Percentiles rank a stretch among this genome's conserved stretches.
phyloP scores from a whole-genome alignment of 495 filamentous ascomycete species.

The Podospora didyma region DNA sequence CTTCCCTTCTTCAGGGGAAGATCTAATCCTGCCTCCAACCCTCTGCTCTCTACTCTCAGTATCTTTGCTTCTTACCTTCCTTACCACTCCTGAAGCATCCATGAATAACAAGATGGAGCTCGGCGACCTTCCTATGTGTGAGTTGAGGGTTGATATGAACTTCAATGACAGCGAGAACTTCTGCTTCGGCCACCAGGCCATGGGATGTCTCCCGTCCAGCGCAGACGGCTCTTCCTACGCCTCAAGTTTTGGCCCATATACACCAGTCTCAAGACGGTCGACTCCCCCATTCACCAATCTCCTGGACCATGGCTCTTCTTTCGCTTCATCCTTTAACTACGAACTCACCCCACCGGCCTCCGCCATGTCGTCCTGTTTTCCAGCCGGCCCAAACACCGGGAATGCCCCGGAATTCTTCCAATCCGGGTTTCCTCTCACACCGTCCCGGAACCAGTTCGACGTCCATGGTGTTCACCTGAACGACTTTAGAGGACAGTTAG shows the following conservation, averaged over 20 bases:
- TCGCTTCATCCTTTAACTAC: conserved; percentile 13
- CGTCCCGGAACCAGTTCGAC: conserved; percentile 13
- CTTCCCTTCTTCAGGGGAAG: conserved; percentile 16
- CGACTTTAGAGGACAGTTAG: conserved; percentile 6
- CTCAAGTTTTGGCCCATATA: conserved; percentile 34
- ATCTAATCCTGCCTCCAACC: conserved; percentile 9
- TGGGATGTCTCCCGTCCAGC: conserved; percentile 17
- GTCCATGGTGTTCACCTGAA: neutral
- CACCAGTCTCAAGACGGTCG: conserved; percentile 34
- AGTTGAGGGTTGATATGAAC: conserved; percentile 21
- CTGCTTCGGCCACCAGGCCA: conserved; percentile 18
- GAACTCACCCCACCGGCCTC: conserved; percentile 38
- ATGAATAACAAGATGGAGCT: conserved; percentile 14
- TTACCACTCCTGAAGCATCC: neutral
- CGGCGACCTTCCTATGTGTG: conserved; percentile 6
- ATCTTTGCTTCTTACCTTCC: neutral
- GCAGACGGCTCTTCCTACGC: conserved; percentile 32
- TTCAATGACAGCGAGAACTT: conserved; percentile 21
- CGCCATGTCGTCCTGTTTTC: conserved; percentile 31
- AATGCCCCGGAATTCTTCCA: conserved; percentile 15
- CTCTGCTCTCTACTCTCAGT: conserved; percentile 1
- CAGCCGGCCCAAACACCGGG: conserved; percentile 18
- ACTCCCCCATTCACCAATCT: conserved; percentile 14
- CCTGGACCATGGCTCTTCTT: conserved; percentile 22
- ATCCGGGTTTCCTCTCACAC: conserved; percentile 18